These are phyloP conservation scores for Gossypium stocksii DNA, from an alignment of 345 rosid species.

Conservation along the genomic window DNA sequence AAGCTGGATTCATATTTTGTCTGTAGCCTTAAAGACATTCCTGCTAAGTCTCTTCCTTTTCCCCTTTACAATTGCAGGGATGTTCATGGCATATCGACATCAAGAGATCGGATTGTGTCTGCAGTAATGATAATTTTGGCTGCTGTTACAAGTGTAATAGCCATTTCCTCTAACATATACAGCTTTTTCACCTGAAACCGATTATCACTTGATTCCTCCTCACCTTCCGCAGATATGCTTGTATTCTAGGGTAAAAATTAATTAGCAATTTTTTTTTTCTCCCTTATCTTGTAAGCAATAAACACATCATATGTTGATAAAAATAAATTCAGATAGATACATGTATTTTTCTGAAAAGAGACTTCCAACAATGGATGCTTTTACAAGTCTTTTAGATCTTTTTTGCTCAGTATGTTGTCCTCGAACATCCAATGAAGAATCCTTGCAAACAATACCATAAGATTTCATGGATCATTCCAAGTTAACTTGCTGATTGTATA, in stretches of 20 bases:
- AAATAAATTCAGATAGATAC: background rate
- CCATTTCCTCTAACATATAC: conserved; percentile 38
- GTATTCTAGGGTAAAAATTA: background rate
- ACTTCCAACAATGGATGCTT: background rate
- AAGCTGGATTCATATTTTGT: background rate
- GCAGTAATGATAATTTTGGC: conserved; percentile 37
- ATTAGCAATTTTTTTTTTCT: background rate
- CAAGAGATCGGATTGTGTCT: conserved; percentile 39
- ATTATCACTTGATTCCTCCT: background rate
- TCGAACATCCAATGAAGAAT: background rate
- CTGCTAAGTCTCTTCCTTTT: background rate
- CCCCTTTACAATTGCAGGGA: conserved; percentile 27
- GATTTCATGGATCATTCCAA: background rate
- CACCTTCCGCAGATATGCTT: background rate
- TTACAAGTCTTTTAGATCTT: background rate
- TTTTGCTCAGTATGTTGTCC: background rate
- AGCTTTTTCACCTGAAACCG: background rate
- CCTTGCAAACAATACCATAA: background rate
- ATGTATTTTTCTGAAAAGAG: background rate
- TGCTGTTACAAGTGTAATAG: conserved; percentile 39
- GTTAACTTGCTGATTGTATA: background rate
- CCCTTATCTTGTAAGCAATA: background rate
- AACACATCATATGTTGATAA: background rate
- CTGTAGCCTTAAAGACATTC: background rate
- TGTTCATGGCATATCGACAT: conserved; percentile 37